phyloP scores from a whole-genome alignment of 1,139 yeast species.

The Protomyces lactucae-debilis region DNA sequence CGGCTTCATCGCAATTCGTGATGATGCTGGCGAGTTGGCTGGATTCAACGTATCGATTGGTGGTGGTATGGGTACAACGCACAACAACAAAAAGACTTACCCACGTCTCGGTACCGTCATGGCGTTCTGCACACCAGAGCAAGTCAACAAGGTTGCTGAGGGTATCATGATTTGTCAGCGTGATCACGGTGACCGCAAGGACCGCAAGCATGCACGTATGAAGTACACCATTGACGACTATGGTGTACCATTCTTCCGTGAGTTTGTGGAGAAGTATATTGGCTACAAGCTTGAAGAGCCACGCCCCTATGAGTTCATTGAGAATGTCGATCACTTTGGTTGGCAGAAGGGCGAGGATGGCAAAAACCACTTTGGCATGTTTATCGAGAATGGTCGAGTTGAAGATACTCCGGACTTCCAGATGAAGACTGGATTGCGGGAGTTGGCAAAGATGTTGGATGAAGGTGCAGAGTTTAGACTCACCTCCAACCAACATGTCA shows the following conservation, averaged over 20 bases:
- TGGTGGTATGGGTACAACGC: slow-evolving; percentile 99
- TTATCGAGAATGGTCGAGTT: slow-evolving; percentile 94
- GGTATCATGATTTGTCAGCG: slow-evolving; percentile 91
- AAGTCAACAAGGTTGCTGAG: slow-evolving; percentile 75
- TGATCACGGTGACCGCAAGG: slow-evolving; percentile 90
- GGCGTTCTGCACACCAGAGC: slow-evolving; percentile 66
- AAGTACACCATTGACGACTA: slow-evolving; percentile 93
- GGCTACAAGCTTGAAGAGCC: slow-evolving; percentile 71
- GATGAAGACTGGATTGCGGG: slow-evolving; percentile 79
- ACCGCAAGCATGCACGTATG: slow-evolving; percentile 96
- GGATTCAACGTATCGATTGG: slow-evolving; percentile 92
- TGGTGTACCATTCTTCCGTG: slow-evolving; percentile 76
- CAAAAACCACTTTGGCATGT: slow-evolving; percentile 82
- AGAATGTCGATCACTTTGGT: slow-evolving; percentile 88
- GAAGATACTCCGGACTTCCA: slow-evolving; percentile 88
- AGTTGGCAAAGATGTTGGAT: slow-evolving; percentile 66
- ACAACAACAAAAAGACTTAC: slow-evolving; percentile 91
- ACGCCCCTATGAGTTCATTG: slow-evolving; percentile 67
- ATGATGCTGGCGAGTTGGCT: slow-evolving; percentile 50
- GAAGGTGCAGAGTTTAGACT: slow-evolving; percentile 60
- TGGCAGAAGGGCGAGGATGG: slow-evolving; percentile 87
- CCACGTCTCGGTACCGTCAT: slow-evolving; percentile 89
- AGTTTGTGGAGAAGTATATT: slow-evolving; percentile 74
- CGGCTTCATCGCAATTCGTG: slow-evolving; percentile 85
- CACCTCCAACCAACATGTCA: slow-evolving; percentile 92